Evolutionary conservation across 1,139 yeast species (phyloP), one percentile per base, ranked within the genome.

Genomic region (Nakaseomyces glabratus): DNA sequence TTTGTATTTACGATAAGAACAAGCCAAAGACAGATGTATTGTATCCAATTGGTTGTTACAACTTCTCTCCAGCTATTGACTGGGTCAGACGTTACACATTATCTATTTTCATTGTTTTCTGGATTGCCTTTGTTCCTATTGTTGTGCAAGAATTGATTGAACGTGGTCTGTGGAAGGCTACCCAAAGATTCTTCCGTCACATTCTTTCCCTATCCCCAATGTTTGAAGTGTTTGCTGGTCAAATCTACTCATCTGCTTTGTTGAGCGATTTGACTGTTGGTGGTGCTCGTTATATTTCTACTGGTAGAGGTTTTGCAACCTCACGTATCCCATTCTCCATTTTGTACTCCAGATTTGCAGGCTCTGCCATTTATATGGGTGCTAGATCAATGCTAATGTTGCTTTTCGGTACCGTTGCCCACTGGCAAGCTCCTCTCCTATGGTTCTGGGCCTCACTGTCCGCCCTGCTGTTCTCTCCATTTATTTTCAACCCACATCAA

Each of bases 251-350:
- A 38, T 76, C 93, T 46, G 82, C 98, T 19, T 68, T 90, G 58
- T 68, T 81, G 54, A 82, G 88, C 53, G 97, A 90, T 69, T 71
- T 90, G 67, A 75, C 95, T 42, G 90, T 88, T 59, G 99, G 99
- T 68, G 99, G 99, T 70, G 99, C 98, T 47, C 82, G 97, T 65
- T 90, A 90, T 69, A 90, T 90, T 60, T 86, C 97, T 40, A 90
- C 98, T 38, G 98, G 98, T 65, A 85, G 98, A 77, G 97, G 97
- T 63, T 86, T 90, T 59, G 98, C 98, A 28, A 90, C 97, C 46
- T 90, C 97, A 12, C 85, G 98, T 71, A 88, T 88, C 57, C 97
- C 97, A 47, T 90, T 93, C 68, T 81, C 95, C 31, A 93, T 90
- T 38, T 68, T 90, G 61, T 90, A 85, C 62, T 82, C 97, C 30